Evolutionary conservation across 352 stramenopile species (phyloP), one percentile per base, ranked within the genome.

Genomic region (Phytophthora citrophthora): DNA sequence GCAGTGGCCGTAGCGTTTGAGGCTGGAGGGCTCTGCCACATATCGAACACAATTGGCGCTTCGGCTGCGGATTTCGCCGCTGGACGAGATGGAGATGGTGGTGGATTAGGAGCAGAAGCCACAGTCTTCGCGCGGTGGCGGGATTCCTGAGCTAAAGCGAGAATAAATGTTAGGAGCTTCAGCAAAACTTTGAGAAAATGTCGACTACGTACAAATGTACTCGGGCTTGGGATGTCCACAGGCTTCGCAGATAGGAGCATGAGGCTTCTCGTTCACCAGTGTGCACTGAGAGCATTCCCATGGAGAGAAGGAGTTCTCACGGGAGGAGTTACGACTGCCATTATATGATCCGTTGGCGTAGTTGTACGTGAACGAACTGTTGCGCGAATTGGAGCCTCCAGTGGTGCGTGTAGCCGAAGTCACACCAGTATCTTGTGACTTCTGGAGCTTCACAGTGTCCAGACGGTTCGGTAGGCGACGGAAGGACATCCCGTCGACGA

Each of bases 401-500:
- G 43, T 56, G n/a, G 64, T 66, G 43, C 59, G 56, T 12, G 67
- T 61, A 9, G 65, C 56, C 4, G 70, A 75, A 2, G 70, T 71
- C 8, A 79, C 68, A 15, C 31, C 70, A 47, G 48, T 69, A 12
- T 49, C 54, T 61, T 79, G 36, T 26, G 58, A 24, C 44, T 75
- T 73, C 49, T 73, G 69, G 16, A 75, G 50, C 39, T 70, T 70
- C 27, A 72, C 76, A 9, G 77, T 62, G 31, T 89, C 69, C 51
- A 94, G 61, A 23, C 85, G 76, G 8, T 94, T 81, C 1, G 86
- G 86, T 13, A 94, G 63, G 0, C 86, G 86, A 16, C 86, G 83
- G 72, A 94, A 94, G 8, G 86, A 94, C 32, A 91, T 78, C 18
- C 78, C 76, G 32, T 94, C 86, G 32, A 94, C 86, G 66, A 92